Percentiles rank a stretch among this genome's conserved stretches.
Evolutionary conservation across 1,284 basidiomycete genomes (phyloP).

Genomic region (Vanrija sp.): DNA sequence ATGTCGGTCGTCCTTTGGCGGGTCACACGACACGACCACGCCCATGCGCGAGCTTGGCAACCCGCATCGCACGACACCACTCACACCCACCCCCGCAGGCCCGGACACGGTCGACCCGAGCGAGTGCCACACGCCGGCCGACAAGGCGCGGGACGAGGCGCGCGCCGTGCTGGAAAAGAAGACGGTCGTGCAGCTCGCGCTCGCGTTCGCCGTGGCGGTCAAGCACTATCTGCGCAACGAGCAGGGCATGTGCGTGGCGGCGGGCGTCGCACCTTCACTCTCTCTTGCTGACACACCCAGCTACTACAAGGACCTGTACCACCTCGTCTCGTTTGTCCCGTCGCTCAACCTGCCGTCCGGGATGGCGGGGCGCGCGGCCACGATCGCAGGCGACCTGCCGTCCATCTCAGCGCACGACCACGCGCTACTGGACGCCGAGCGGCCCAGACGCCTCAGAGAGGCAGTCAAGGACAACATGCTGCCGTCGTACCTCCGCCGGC

Average conservation of each 20-base stretch:
- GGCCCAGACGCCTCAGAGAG: conserved; percentile 23
- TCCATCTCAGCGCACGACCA: no score
- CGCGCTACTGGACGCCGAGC: no score
- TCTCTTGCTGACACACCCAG: conserved; percentile 16
- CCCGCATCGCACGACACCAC: no score
- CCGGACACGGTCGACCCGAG: conserved; percentile 27
- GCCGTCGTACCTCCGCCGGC: neutral
- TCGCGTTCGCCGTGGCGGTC: conserved; percentile 54
- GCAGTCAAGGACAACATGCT: conserved; percentile 4
- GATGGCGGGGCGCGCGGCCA: no score
- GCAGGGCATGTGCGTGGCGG: conserved; percentile 55
- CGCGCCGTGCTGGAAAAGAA: conserved; percentile 66
- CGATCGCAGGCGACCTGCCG: no score
- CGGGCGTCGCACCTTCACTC: no score
- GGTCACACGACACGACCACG: no score
- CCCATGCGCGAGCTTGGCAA: no score
- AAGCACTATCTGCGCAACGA: conserved; percentile 58
- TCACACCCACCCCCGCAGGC: conserved; percentile 16
- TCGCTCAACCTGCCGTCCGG: conserved; percentile 22
- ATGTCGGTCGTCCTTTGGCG: no score
- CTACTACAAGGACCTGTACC: conserved; percentile 44
- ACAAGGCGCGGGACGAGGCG: conserved; percentile 50
- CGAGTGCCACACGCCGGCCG: conserved; percentile 24
- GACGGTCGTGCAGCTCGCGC: conserved; percentile 65
- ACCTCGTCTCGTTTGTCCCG: conserved; percentile 42